Percentiles rank a stretch among this genome's conserved stretches.
Evolutionary conservation across 2,329 filamentous ascomycete species (phyloP).

Genomic region (Cercospora zeae-maydis): DNA sequence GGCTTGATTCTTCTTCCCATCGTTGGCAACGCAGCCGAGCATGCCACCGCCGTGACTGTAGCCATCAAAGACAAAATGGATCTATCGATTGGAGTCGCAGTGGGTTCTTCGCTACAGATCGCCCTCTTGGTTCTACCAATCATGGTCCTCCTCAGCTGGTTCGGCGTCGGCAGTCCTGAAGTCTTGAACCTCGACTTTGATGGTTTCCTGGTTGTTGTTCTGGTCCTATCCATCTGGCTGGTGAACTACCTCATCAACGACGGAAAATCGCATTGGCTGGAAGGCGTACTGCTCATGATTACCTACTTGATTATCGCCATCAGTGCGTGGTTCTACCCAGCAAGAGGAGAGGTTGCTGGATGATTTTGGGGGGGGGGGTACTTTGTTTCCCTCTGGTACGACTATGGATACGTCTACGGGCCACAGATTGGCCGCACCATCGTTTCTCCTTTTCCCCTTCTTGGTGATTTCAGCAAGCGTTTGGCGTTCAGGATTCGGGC

Average conservation of each 20-base stretch:
- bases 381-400: background rate
- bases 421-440: background rate
- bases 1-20: constrained; percentile 63
- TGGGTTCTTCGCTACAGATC: constrained; percentile 65
- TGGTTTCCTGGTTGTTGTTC: constrained; percentile 73
- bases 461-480: background rate
- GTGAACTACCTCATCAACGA: constrained; percentile 61
- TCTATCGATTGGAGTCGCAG: constrained; percentile 61
- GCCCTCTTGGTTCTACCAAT: constrained; percentile 60
- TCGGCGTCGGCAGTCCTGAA: constrained; percentile 46
- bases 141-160: constrained; percentile 60
- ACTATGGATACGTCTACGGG: background rate
- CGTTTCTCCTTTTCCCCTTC: background rate
- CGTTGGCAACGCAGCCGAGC: constrained; percentile 64
- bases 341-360: constrained; percentile 22
- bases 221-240: constrained; percentile 55
- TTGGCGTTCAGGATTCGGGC: background rate
- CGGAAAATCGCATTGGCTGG: constrained; percentile 51
- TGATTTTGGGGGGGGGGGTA: background rate
- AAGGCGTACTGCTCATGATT: constrained; percentile 53
- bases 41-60: constrained; percentile 60
- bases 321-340: constrained; percentile 52
- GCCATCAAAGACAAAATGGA: constrained; percentile 67
- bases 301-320: constrained; percentile 60
- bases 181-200: constrained; percentile 78